phyloP scores from a whole-genome alignment of 352 stramenopile genomes.

The Pythium phragmiticola region DNA sequence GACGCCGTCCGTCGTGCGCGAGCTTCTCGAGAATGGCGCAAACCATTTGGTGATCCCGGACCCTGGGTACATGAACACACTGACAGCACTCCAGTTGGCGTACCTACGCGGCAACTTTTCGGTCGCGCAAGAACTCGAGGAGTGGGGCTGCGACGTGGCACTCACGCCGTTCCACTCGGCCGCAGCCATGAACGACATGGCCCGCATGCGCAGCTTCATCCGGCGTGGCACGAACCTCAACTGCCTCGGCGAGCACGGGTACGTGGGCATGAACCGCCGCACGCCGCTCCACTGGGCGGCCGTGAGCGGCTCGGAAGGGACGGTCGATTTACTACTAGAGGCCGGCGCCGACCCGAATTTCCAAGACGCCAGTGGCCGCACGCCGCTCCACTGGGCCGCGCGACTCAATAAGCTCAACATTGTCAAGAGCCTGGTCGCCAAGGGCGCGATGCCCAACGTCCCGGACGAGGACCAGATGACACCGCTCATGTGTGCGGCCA shows the following conservation, averaged over 20 bases:
- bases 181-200: slow-evolving; percentile 68
- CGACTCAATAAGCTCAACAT: slow-evolving; percentile 70
- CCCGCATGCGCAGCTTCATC: slow-evolving; percentile 53
- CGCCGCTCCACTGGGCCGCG: slow-evolving; percentile 74
- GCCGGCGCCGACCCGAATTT: slow-evolving; percentile 62
- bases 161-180: slow-evolving; percentile 77
- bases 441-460: slow-evolving; percentile 67
- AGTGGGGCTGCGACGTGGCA: slow-evolving; percentile 79
- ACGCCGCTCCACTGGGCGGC: slow-evolving; percentile 80
- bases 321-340: slow-evolving; percentile 57
- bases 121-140: slow-evolving; percentile 73
- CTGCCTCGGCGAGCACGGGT: slow-evolving; percentile 76
- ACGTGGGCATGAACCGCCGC: slow-evolving; percentile 78
- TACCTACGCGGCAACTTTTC: slow-evolving; percentile 82
- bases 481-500: slow-evolving; percentile 68
- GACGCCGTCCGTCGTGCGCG: slow-evolving; percentile 73
- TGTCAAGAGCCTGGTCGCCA: slow-evolving; percentile 50
- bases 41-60: slow-evolving; percentile 82
- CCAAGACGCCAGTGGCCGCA: slow-evolving; percentile 63
- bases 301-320: slow-evolving; percentile 60
- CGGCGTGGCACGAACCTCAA: slow-evolving; percentile 72
- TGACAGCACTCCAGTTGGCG: slow-evolving; percentile 76
- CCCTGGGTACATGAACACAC: slow-evolving; percentile 80
- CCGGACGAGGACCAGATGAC: slow-evolving; percentile 77
- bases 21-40: slow-evolving; percentile 55